A percentile compares a stretch with the other conserved stretches of the same genome.
These are phyloP conservation scores for Aschersonia sp. DNA, from an alignment of 2,329 filamentous ascomycete species.

Conservation along the genomic window DNA sequence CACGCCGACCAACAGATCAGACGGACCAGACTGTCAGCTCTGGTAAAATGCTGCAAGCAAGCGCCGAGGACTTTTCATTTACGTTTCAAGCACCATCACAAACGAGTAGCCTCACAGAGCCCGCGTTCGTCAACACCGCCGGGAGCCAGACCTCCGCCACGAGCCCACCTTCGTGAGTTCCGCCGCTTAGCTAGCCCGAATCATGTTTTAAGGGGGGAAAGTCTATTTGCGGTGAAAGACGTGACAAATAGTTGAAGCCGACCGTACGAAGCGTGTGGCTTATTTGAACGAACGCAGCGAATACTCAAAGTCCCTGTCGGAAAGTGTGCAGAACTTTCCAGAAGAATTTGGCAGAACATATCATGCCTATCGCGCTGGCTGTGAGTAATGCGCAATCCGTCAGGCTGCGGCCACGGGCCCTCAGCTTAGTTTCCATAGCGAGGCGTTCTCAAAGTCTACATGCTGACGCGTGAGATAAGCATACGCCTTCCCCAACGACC, in stretches of 20 bases:
- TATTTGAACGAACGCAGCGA: constrained; percentile 3
- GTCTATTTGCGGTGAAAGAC: too few species aligned
- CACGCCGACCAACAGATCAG: too few species aligned
- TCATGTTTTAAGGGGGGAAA: too few species aligned
- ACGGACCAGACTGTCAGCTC: neutral
- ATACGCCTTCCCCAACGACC: constrained; percentile 31
- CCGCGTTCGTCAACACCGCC: neutral
- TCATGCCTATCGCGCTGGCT: constrained; percentile 30
- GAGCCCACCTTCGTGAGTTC: neutral
- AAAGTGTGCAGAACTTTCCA: constrained; percentile 26
- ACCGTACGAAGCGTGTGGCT: too few species aligned
- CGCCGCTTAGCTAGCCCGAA: too few species aligned
- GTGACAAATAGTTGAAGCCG: too few species aligned
- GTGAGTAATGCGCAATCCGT: constrained; percentile 16
- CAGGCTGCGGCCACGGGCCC: neutral
- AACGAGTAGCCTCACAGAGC: neutral
- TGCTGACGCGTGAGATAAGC: constrained; percentile 14
- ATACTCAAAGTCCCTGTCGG: constrained; percentile 21
- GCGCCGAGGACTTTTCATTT: neutral
- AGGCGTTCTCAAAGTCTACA: neutral
- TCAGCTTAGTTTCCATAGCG: neutral
- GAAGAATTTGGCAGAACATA: constrained; percentile 30
- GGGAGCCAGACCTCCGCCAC: neutral
- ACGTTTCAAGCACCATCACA: neutral
- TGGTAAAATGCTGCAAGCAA: neutral